Percentiles rank a stretch among this genome's conserved stretches.
These are phyloP conservation scores for Pelargonium cotyledonis DNA, from an alignment of 441 rosid genomes.

Conservation along the genomic window DNA sequence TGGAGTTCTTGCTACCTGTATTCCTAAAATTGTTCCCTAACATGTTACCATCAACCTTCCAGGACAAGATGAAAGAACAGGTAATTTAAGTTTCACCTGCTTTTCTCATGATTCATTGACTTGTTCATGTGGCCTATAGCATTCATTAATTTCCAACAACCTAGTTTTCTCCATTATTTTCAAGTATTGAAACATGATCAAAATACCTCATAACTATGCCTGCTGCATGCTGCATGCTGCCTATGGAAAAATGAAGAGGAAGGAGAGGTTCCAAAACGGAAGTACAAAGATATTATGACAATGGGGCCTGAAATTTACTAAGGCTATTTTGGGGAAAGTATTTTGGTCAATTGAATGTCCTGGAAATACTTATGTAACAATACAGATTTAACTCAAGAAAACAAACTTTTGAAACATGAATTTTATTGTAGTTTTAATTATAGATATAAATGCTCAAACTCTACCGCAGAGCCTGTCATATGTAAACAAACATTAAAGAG, in stretches of 20 bases:
- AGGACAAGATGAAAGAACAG: slow-evolving; percentile 99
- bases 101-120: slow-evolving; percentile 7
- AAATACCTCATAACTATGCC: background rate
- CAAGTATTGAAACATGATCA: background rate
- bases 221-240: background rate
- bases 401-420: background rate
- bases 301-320: slow-evolving; percentile 3
- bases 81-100: slow-evolving; percentile 30
- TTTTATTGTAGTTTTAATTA: no score
- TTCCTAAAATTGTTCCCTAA: slow-evolving; percentile 83
- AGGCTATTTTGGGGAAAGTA: background rate
- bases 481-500: no score
- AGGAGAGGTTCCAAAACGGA: background rate
- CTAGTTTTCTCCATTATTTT: background rate
- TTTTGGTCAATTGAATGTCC: background rate
- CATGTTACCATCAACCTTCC: slow-evolving; percentile 96
- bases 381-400: background rate
- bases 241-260: background rate
- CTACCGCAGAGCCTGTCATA: no score
- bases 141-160: background rate
- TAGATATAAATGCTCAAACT: no score
- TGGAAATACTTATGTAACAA: background rate
- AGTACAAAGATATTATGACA: background rate
- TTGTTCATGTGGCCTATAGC: background rate
- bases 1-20: slow-evolving; percentile 74